phyloP scores from a whole-genome alignment of 305 asterid species.

The Plantago lanceolata region DNA sequence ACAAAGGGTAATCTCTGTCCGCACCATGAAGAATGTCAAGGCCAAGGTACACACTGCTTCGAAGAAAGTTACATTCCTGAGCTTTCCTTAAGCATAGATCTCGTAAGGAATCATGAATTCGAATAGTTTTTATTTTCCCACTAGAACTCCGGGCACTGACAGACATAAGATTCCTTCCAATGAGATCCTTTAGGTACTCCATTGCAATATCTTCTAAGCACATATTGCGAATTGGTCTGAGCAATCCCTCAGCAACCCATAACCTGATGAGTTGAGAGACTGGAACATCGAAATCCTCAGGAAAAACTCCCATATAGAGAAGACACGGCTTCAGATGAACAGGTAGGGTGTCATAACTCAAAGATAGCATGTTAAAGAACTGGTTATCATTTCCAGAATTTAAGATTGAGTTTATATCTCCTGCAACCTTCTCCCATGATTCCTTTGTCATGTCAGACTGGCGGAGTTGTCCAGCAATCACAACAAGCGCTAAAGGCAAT shows the following conservation, averaged over 20 bases:
- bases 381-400: too few species aligned
- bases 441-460: constrained; percentile 1
- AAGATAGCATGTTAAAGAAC: too few species aligned
- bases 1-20: too few species aligned
- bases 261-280: neutral
- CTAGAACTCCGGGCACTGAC: neutral
- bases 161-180: neutral
- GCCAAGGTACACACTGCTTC: neutral
- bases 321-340: too few species aligned
- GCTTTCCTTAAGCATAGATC: constrained; percentile 6
- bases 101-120: constrained; percentile 1
- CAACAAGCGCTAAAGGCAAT: neutral
- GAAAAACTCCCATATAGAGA: neutral
- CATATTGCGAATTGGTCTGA: neutral
- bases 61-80: neutral
- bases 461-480: neutral
- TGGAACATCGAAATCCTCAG: neutral
- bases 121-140: neutral
- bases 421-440: neutral
- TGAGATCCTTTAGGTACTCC: neutral
- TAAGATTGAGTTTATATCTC: too few species aligned
- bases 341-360: too few species aligned
- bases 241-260: constrained; percentile 3
- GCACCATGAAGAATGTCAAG: too few species aligned
- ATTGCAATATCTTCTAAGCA: constrained; percentile 7